Percentiles rank a stretch among this genome's conserved stretches.
Evolutionary conservation across 495 filamentous ascomycete genomes (phyloP).

Genomic region (Cercophora sp.): DNA sequence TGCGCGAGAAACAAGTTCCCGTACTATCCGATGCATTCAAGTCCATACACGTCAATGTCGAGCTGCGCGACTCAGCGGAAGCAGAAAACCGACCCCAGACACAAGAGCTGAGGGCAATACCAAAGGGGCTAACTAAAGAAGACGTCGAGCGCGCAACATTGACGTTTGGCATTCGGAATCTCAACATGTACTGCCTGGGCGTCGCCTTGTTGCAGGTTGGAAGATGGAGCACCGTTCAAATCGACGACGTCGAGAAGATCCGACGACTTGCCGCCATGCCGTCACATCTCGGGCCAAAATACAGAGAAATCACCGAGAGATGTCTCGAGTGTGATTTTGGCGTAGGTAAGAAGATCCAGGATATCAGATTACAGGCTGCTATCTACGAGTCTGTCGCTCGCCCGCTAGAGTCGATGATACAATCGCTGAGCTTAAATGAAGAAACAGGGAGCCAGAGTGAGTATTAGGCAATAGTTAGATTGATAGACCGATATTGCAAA

Average conservation of each 20-base stretch:
- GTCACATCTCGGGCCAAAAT: background rate
- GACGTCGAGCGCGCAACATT: background rate
- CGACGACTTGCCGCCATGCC: background rate
- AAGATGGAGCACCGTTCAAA: background rate
- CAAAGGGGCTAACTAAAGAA: background rate
- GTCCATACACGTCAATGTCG: background rate
- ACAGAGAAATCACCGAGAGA: background rate
- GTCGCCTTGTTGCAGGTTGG: background rate
- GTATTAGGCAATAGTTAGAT: too few relatives aligned
- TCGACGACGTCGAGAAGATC: background rate
- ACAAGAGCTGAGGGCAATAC: background rate
- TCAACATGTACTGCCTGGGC: background rate
- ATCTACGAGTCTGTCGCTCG: background rate
- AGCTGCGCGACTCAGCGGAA: background rate
- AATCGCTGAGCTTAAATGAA: background rate
- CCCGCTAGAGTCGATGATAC: background rate
- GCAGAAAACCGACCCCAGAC: background rate
- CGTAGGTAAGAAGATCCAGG: background rate
- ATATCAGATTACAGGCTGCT: background rate
- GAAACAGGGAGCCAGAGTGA: background rate
- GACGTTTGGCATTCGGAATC: background rate
- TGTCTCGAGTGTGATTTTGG: background rate
- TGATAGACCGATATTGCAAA: too few relatives aligned
- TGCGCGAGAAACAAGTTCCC: background rate
- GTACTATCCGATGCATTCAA: background rate